Evolutionary conservation across 2,329 filamentous ascomycete genomes (phyloP), one percentile per base, ranked within the genome.

Genomic region (Arthrobotrys iridis): DNA sequence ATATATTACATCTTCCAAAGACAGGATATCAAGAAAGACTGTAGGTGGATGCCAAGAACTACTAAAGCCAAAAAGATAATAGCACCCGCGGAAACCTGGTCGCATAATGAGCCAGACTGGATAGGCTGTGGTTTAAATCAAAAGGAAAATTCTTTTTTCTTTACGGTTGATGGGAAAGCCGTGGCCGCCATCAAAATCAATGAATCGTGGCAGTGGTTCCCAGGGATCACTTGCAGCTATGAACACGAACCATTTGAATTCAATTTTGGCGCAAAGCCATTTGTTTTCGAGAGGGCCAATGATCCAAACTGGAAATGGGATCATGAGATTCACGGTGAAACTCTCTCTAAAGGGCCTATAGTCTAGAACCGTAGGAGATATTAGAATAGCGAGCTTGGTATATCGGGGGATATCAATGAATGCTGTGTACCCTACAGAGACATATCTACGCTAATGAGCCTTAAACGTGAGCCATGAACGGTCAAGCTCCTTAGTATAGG

Each of bases 401-500:
- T 43, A 22, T 10, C 20, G 11, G 37, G n/a, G 4, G 15, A 10
- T 22, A 35, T 35, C 24, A 33, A 22, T 40, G 15, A 4, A 58
- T 40, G 8, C n/a, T 24, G 11, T 50, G 26, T 37, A 48, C 11
- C 13, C 40, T 35, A 37, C 22, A n/a, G 7, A 45, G 26, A 22
- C 24, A 55, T 50, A 65, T 65, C 20, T 50, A 40, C 7, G 2
- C 43, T 11, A 30, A n/a, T 20, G 5, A 41, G 7, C 4, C 24
- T 28, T 20, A 52, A 52, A 20, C 2, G 33, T n/a, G 18, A 37
- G 4, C 18, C 30, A n/a, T 13, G 13, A 43, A 28, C 1, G 13
- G 10, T 8, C 3, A 22, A 2, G 5, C 4, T 55, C 6, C 18
- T 40, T 55, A 74, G 79, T 82, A 82, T 72, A 82, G 74, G 11